Base-by-base conservation (phyloP, 2,329 filamentous ascomycete species). In the Sodiomyces alkalinus region DNA sequence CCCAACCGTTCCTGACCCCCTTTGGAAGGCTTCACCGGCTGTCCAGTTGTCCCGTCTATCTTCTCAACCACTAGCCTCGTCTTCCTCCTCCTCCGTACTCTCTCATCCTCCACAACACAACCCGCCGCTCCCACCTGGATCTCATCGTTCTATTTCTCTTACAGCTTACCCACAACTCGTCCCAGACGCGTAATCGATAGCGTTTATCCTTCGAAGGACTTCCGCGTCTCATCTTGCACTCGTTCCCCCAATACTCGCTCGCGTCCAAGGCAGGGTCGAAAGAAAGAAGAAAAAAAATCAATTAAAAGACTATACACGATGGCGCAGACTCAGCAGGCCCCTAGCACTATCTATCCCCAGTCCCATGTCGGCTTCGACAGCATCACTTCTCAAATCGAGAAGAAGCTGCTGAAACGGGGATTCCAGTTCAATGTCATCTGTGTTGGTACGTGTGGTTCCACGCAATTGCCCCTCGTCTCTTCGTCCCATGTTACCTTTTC, bases 351-450 rank as follows among this genome's bases (percentile, higher is more conserved):
- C 55, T 90, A 82, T 61, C 90, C 90, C 51, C 78, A 90, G 58
- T 92, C 79, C 78, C 90, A 96, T 70, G 90, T 98, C 58, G 90
- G 90, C 74, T 98, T 98, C 68, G 90, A 98, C 68, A 94, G 85
- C 68, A 98, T 98, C 70, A 98, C 90, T 47, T 85, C 79, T 44
- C 90, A 98, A 69, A 98, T 98, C 48, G 90, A 98, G 77, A 80
- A 82, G 66, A 98, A 98, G 79, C 79, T 96, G 54, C 60, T 98
- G 64, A 98, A 98, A 74, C 85, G 90, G 62, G 90, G 90, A 48
- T 98, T 98, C 62, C 90, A 98, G 62, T 98, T 98, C 75, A 98
- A 98, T 58, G 80, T 96, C 52, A 96, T 96, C 60, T 94, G 86
- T 57, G 90, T 96, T 56, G 90, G 90, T 96, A 69, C 56, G 87